phyloP scores from a whole-genome alignment of 2,329 filamentous ascomycete species.

The Arthrinium puccinioides region DNA sequence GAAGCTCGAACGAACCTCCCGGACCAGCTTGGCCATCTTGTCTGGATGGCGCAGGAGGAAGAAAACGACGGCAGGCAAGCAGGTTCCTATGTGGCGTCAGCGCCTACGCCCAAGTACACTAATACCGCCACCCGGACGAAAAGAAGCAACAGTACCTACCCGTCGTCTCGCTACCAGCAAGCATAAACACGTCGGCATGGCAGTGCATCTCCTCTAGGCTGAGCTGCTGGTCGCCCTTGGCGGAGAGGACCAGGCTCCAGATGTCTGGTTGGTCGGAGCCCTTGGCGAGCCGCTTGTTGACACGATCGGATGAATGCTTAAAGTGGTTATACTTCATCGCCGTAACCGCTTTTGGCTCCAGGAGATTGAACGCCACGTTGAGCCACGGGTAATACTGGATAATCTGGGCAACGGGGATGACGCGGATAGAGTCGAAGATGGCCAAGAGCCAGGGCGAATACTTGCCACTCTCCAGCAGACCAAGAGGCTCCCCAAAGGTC shows the following conservation, averaged over 20 bases:
- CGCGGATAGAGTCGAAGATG: constrained; percentile 14
- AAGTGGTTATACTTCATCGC: neutral
- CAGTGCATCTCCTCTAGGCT: constrained; percentile 10
- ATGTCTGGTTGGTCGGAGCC: neutral
- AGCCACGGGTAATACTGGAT: constrained; percentile 13
- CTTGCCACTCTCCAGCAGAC: constrained; percentile 7
- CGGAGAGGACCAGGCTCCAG: constrained; percentile 7
- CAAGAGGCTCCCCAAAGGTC: constrained; percentile 11
- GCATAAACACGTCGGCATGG: constrained; percentile 9
- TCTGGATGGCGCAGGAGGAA: constrained; percentile 26
- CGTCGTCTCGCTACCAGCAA: constrained; percentile 8
- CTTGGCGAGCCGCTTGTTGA: neutral
- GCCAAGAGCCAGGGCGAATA: constrained; percentile 11
- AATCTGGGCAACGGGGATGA: constrained; percentile 8
- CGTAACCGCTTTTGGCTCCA: constrained; percentile 11
- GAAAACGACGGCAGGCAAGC: constrained; percentile 30
- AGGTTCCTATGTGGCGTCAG: constrained; percentile 29
- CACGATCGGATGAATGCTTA: neutral
- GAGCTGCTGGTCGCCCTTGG: constrained; percentile 9
- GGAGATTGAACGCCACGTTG: constrained; percentile 7
- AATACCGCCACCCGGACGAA: neutral
- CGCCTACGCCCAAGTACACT: too few species aligned
- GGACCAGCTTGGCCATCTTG: constrained; percentile 12
- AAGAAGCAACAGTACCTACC: neutral
- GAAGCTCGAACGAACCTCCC: constrained; percentile 18